phyloP scores from a whole-genome alignment of 2,329 filamentous ascomycete genomes.

The Cladosporium colombiae region DNA sequence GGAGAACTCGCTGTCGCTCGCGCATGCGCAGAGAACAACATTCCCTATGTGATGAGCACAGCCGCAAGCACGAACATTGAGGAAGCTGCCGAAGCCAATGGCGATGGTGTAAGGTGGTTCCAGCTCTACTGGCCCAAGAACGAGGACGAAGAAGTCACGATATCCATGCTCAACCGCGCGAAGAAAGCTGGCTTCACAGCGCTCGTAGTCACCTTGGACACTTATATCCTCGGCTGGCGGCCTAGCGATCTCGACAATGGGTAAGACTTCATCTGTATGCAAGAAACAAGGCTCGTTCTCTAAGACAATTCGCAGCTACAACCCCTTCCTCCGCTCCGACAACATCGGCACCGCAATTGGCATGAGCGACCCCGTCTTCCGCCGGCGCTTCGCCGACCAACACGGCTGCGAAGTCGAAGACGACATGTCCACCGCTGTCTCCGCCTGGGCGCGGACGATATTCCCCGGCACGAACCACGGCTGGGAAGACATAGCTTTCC shows the following conservation, averaged over 20 bases:
- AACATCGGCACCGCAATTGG: conserved; percentile 60
- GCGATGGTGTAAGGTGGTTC: conserved; percentile 60
- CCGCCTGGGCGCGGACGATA: conserved; percentile 51
- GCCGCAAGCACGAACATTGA: conserved; percentile 65
- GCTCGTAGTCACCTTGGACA: conserved; percentile 17
- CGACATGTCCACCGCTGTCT: conserved; percentile 51
- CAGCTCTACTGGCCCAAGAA: conserved; percentile 76
- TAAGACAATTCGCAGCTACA: conserved; percentile 15
- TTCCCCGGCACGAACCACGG: conserved; percentile 35
- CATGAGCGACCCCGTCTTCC: conserved; percentile 68
- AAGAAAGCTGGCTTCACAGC: conserved; percentile 40
- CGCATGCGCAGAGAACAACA: conserved; percentile 40
- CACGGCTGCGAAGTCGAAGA: conserved; percentile 42
- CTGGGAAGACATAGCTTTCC: conserved; percentile 62
- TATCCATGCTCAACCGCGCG: conserved; percentile 63
- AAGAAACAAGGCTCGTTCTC: not conserved
- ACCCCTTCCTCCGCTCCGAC: conserved; percentile 29
- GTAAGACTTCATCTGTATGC: not conserved
- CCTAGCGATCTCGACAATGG: conserved; percentile 44
- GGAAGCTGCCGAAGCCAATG: conserved; percentile 62
- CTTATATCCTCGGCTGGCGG: conserved; percentile 61
- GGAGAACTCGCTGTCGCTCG: conserved; percentile 15
- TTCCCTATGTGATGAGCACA: conserved; percentile 69
- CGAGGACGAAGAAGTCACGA: conserved; percentile 63
- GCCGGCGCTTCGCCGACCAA: conserved; percentile 55